Evolutionary conservation across 768 basidiomycete species (phyloP).

Genomic region (Solioccasus polychromus): DNA sequence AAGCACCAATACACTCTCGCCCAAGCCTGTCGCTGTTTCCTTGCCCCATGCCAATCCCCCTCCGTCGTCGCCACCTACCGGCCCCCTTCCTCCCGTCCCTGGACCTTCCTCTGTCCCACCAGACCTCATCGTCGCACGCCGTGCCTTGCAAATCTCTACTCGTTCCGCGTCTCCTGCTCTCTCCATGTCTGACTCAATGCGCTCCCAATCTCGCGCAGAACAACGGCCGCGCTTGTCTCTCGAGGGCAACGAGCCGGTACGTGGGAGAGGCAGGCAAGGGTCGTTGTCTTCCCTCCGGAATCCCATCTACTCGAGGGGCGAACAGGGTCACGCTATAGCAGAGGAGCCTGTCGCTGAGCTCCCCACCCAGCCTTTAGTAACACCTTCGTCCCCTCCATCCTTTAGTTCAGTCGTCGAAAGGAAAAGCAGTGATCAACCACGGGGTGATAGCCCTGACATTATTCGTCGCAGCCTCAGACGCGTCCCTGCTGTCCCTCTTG

Average conservation of each 20-base stretch:
- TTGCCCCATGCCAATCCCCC: slow-evolving; percentile 45
- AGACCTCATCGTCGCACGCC: slow-evolving; percentile 43
- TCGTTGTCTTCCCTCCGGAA: slow-evolving; percentile 31
- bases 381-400: slow-evolving; percentile 2
- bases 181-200: slow-evolving; percentile 17
- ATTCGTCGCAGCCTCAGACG: slow-evolving; percentile 18
- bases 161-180: slow-evolving; percentile 23
- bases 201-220: slow-evolving; percentile 18
- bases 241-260: slow-evolving; percentile 12
- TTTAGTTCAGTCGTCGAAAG: slow-evolving; percentile 7
- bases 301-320: slow-evolving; percentile 10
- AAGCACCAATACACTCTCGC: slow-evolving; percentile 12
- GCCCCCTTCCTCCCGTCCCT: slow-evolving; percentile 65
- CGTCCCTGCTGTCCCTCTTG: slow-evolving; percentile 1
- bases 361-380: not conserved
- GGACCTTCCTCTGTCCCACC: slow-evolving; percentile 56
- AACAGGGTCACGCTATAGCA: slow-evolving; percentile 14
- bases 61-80: slow-evolving; percentile 52
- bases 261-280: slow-evolving; percentile 21
- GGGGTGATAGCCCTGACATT: slow-evolving; percentile 21
- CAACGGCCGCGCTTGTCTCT: slow-evolving; percentile 17
- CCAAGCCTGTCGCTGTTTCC: slow-evolving; percentile 8
- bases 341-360: too few species aligned
- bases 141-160: slow-evolving; percentile 24
- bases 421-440: slow-evolving; percentile 7